Percentiles rank a stretch among this genome's conserved stretches.
Conservation (phyloP, 2,329 filamentous ascomycete genomes). For the Daldinia sp. region DNA sequence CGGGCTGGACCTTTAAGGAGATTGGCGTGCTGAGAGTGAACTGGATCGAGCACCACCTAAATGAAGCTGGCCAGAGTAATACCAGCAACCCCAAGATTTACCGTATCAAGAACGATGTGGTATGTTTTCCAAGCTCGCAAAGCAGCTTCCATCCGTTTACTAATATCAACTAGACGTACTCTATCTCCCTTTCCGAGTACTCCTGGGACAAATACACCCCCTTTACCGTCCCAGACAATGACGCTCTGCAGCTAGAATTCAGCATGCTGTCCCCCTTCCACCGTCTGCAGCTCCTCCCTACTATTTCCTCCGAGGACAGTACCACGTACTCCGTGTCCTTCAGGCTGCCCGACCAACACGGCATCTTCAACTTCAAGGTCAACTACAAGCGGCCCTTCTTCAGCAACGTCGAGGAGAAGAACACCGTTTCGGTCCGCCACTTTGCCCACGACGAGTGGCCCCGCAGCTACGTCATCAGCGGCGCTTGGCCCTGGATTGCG, state of each 20-base stretch:
- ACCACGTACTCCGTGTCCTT: conserved; percentile 80
- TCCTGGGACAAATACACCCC: conserved; percentile 76
- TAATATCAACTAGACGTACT: conserved; percentile 70
- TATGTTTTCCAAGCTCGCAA: conserved; percentile 50
- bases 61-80: conserved; percentile 61
- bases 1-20: conserved; percentile 98
- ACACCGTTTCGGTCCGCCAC: conserved; percentile 92
- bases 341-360: conserved; percentile 92
- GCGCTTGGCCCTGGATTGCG: conserved; percentile 92
- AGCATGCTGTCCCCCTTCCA: conserved; percentile 99
- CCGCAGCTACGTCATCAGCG: conserved; percentile 86
- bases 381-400: conserved; percentile 97
- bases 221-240: conserved; percentile 73
- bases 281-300: conserved; percentile 75
- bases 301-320: conserved; percentile 67
- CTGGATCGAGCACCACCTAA: conserved; percentile 78
- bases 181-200: conserved; percentile 90
- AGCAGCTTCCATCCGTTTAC: conserved; percentile 1
- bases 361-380: conserved; percentile 97
- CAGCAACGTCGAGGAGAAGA: conserved; percentile 90
- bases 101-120: conserved; percentile 94
- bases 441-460: conserved; percentile 98
- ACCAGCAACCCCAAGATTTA: conserved; percentile 87
- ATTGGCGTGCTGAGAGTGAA: conserved; percentile 87
- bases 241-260: conserved; percentile 92